Evolutionary conservation across 2,329 filamentous ascomycete species (phyloP).

Genomic region (Fusarium tuaranense): DNA sequence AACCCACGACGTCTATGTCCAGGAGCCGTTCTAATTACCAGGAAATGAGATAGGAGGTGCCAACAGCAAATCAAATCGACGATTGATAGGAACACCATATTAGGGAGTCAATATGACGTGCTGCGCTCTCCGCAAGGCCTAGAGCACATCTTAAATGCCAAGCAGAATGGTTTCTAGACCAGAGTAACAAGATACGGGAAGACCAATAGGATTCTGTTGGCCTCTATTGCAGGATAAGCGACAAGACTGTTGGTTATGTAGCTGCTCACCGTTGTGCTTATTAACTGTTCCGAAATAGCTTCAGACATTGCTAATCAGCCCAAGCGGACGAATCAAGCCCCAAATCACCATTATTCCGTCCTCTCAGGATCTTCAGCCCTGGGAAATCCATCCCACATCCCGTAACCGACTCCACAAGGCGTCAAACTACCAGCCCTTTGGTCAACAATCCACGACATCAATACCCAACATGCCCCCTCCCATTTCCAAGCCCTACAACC

Average conservation of each 20-base stretch:
- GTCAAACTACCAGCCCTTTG: neutral
- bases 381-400: neutral
- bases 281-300: neutral
- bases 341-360: neutral
- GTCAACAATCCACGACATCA: neutral
- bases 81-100: neutral
- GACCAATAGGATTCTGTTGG: neutral
- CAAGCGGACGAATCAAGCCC: neutral
- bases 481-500: neutral
- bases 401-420: neutral
- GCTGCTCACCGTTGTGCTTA: neutral
- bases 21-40: too few species aligned
- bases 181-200: neutral
- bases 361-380: neutral
- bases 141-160: too few species aligned
- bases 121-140: neutral
- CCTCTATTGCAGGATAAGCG: neutral
- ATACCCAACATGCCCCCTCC: neutral
- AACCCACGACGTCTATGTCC: neutral
- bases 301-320: neutral
- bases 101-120: neutral
- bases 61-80: neutral
- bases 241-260: neutral
- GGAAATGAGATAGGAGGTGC: neutral
- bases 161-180: too few species aligned